These are phyloP conservation scores for Zarea fungicola DNA, from an alignment of 2,329 filamentous ascomycete genomes.

Conservation along the genomic window DNA sequence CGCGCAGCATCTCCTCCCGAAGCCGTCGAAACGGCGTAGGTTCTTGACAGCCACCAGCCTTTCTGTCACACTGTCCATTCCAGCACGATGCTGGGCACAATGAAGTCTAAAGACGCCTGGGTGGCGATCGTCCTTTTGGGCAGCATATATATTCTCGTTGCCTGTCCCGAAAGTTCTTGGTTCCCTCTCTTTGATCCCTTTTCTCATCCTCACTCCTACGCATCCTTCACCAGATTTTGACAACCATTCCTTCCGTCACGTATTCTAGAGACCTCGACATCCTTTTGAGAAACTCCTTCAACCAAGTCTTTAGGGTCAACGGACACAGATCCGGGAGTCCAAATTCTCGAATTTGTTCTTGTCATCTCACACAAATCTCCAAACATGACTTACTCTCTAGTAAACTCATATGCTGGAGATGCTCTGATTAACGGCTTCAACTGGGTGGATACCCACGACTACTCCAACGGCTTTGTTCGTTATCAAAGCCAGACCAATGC, in stretches of 20 bases:
- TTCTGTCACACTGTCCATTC: constrained; percentile 6
- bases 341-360: not conserved
- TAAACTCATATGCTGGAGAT: constrained; percentile 37
- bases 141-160: constrained; percentile 8
- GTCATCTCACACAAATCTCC: not conserved
- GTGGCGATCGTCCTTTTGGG: not conserved
- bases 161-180: not conserved
- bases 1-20: not conserved
- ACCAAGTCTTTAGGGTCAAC: not conserved
- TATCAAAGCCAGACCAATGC: constrained; percentile 41
- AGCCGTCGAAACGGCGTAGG: not conserved
- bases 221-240: not conserved
- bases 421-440: constrained; percentile 43
- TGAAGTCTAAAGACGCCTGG: not conserved
- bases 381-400: constrained; percentile 37
- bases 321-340: not conserved
- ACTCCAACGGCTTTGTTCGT: constrained; percentile 61
- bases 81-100: constrained; percentile 7
- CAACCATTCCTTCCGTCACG: not conserved
- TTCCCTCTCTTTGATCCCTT: not conserved
- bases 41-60: not conserved
- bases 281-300: not conserved
- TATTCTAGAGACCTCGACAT: constrained; percentile 2
- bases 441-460: constrained; percentile 50
- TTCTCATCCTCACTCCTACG: not conserved